Conservation (phyloP, 768 basidiomycete genomes). For the Suillus subluteus region DNA sequence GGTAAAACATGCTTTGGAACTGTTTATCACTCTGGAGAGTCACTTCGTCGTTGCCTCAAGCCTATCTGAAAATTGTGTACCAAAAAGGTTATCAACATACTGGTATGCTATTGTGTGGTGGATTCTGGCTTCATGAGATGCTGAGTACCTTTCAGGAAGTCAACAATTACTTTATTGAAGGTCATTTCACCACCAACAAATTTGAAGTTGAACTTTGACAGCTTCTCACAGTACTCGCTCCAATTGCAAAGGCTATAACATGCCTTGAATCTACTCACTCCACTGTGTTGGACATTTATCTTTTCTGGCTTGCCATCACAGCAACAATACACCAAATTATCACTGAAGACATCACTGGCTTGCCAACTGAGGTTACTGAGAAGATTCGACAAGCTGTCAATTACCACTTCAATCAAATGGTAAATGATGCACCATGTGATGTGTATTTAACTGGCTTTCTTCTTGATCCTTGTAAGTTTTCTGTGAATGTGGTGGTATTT, state of each 20-base stretch:
- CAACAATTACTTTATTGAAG: background rate
- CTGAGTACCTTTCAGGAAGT: background rate
- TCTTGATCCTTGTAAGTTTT: background rate
- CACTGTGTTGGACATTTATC: background rate
- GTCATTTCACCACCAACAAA: background rate
- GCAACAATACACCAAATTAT: background rate
- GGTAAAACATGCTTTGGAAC: background rate
- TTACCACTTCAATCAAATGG: background rate
- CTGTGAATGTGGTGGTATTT: too few species aligned
- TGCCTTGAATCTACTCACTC: background rate
- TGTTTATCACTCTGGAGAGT: background rate
- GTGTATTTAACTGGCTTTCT: background rate
- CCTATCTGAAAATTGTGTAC: background rate
- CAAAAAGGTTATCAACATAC: background rate
- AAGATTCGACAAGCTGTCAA: background rate
- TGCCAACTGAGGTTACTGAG: background rate
- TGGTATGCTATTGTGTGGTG: too few species aligned
- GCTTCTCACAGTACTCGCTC: background rate
- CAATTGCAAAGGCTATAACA: constrained; percentile 1
- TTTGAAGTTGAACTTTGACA: constrained; percentile 1
- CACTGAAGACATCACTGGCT: background rate
- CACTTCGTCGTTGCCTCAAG: background rate
- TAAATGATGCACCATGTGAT: background rate
- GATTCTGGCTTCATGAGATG: too few species aligned
- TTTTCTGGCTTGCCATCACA: background rate